Conservation (phyloP, 1,139 yeast genomes). For the Pichia sp. region DNA sequence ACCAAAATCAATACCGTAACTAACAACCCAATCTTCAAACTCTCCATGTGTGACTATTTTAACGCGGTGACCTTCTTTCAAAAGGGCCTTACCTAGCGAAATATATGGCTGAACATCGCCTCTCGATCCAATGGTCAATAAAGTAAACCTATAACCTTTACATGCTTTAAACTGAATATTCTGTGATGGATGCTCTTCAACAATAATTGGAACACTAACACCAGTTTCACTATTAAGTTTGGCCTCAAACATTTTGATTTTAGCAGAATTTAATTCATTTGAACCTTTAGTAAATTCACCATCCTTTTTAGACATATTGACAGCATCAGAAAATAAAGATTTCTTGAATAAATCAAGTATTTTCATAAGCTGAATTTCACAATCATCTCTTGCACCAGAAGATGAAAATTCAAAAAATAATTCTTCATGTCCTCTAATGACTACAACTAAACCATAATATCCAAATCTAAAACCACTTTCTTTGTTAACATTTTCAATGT, state of each 20-base stretch:
- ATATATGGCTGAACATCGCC: slow-evolving; percentile 97
- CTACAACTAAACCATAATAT: slow-evolving; percentile 62
- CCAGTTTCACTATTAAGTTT: slow-evolving; percentile 54
- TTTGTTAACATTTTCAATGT: slow-evolving; percentile 60
- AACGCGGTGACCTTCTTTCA: slow-evolving; percentile 74
- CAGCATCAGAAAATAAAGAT: slow-evolving; percentile 8
- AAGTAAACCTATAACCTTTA: slow-evolving; percentile 52
- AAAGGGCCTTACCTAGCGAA: slow-evolving; percentile 74
- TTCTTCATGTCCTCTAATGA: slow-evolving; percentile 70
- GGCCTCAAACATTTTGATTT: slow-evolving; percentile 58
- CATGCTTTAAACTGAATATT: slow-evolving; percentile 48
- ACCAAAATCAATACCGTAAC: slow-evolving; percentile 60
- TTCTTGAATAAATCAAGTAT: slow-evolving; percentile 38
- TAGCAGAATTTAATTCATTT: slow-evolving; percentile 37
- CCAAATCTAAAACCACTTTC: slow-evolving; percentile 60
- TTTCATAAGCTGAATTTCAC: slow-evolving; percentile 47
- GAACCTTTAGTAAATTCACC: slow-evolving; percentile 19
- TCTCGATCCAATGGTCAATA: slow-evolving; percentile 86
- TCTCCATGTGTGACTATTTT: slow-evolving; percentile 83
- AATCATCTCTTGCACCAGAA: slow-evolving; percentile 65
- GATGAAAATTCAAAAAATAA: slow-evolving; percentile 69
- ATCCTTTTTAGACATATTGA: slow-evolving; percentile 16
- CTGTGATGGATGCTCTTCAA: slow-evolving; percentile 54
- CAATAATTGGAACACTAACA: slow-evolving; percentile 55
- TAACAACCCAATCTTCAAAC: slow-evolving; percentile 66